Evolutionary conservation across 352 stramenopile genomes (phyloP).

Genomic region (Globisporangium echinulatum): DNA sequence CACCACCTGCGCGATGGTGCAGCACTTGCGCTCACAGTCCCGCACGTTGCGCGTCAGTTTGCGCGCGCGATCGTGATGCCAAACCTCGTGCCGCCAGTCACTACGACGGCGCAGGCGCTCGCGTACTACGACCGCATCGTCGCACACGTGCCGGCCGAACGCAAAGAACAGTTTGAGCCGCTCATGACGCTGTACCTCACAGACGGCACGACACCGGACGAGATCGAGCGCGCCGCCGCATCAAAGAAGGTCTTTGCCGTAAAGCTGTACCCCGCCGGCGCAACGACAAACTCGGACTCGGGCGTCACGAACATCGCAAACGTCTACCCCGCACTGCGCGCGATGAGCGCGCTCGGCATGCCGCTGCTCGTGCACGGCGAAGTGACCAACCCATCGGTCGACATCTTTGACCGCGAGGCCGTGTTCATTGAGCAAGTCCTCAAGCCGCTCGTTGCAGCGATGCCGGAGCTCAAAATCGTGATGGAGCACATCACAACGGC

Average conservation of each 20-base stretch:
- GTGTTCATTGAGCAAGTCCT: conserved; percentile 96
- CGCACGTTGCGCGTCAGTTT: conserved; percentile 80
- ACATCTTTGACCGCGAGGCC: conserved; percentile 98
- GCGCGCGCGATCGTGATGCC: conserved; percentile 95
- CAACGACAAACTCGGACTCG: conserved; percentile 98
- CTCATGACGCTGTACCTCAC: conserved; percentile 98
- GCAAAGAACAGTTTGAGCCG: conserved; percentile 81
- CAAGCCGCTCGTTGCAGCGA: conserved; percentile 89
- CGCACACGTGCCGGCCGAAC: conserved; percentile 60
- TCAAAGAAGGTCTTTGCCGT: conserved; percentile 91
- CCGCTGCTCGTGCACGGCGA: conserved; percentile 96
- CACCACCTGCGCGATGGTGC: conserved; percentile 94
- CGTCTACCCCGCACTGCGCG: conserved; percentile 80
- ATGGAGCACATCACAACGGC: conserved; percentile 99
- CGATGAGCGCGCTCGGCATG: conserved; percentile 83
- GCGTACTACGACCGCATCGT: conserved; percentile 96
- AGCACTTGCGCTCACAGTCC: conserved; percentile 75
- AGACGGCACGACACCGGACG: conserved; percentile 94
- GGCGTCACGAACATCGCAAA: conserved; percentile 97
- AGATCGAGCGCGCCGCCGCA: conserved; percentile 90
- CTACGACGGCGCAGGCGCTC: conserved; percentile 91
- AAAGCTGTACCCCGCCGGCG: conserved; percentile 96
- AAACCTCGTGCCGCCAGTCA: conserved; percentile 97
- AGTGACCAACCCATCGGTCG: conserved; percentile 90
- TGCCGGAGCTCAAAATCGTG: conserved; percentile 96